Evolutionary conservation across 345 rosid genomes (phyloP).

Genomic region (Citrus sp.): DNA sequence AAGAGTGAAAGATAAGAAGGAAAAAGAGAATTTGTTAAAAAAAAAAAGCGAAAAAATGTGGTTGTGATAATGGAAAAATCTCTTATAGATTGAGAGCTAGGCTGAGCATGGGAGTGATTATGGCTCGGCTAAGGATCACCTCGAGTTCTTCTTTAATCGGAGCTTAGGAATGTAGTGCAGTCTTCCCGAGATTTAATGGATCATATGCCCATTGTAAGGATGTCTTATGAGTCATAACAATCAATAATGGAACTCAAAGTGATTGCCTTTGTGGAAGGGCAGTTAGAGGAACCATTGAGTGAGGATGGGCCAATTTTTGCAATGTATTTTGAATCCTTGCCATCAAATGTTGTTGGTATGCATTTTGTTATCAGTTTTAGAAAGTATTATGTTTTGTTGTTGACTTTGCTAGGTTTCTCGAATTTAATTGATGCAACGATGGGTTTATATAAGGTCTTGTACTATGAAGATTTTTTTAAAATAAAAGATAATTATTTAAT

Average conservation of each 20-base stretch:
- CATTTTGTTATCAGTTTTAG: not conserved
- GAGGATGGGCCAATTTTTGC: too few relatives aligned
- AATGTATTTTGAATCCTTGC: too few relatives aligned
- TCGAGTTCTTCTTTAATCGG: constrained; percentile 59
- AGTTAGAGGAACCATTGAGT: too few relatives aligned
- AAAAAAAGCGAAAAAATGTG: constrained; percentile 34
- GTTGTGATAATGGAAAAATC: constrained; percentile 26
- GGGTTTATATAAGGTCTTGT: not conserved
- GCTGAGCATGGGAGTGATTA: constrained; percentile 56
- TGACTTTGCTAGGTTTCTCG: not conserved
- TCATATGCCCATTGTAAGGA: constrained; percentile 39
- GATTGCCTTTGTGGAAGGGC: too few relatives aligned
- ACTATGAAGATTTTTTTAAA: not conserved
- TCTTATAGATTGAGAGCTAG: constrained; percentile 38
- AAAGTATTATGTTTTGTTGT: not conserved
- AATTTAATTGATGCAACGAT: not conserved
- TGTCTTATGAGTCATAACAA: constrained; percentile 62
- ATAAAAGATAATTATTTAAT: too few relatives aligned
- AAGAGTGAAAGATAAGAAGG: constrained; percentile 88
- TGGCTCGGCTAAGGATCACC: constrained; percentile 64
- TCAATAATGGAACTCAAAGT: constrained; percentile 64
- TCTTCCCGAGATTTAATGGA: constrained; percentile 39
- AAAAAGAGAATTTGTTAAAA: constrained; percentile 27
- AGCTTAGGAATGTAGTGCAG: constrained; percentile 40
- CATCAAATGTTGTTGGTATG: too few relatives aligned